Evolutionary conservation across 495 filamentous ascomycete genomes (phyloP), one percentile per base, ranked within the genome.

Genomic region (Rhizodiscina lignyota): DNA sequence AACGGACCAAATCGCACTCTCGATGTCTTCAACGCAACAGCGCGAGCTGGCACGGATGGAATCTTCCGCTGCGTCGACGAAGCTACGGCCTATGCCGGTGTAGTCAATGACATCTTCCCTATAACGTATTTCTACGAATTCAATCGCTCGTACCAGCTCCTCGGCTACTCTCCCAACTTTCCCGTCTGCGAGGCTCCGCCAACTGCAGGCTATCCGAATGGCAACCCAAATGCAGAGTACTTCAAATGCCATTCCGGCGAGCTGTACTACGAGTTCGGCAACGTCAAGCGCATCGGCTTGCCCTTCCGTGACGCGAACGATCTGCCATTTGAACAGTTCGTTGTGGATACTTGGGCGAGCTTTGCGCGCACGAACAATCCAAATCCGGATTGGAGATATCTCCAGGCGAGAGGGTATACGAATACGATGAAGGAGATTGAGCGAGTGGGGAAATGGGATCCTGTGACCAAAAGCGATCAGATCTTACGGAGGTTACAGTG

Each of bases 161-260:
- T 38, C 5, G 42, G 34, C 4, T 45, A 41, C 30, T 18, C 10
- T 33, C 16, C 30, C n/a, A n/a, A n/a, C n/a, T n/a, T n/a, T n/a
- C n/a, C n/a, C n/a, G n/a, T n/a, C n/a, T n/a, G n/a, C n/a, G n/a
- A n/a, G n/a, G n/a, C n/a, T n/a, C n/a, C n/a, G n/a, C n/a, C n/a
- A n/a, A n/a, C n/a, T n/a, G n/a, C n/a, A n/a, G n/a, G n/a, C n/a
- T n/a, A n/a, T n/a, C n/a, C n/a, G n/a, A n/a, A n/a, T n/a, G 30
- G 30, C 10, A 33, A 33, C 16, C 30, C 30, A 18, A 40, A 35
- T 2, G 40, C 37, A 15, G 47, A 50, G 26, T 50, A 50, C 34
- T 43, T 40, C 33, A 50, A 50, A 32, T 50, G 47, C 35, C 47
- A 50, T 23, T 32, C 39, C 10, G 47, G 47, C 3, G 47, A 50